phyloP scores from a whole-genome alignment of 106 monocot genomes.

The Phalaenopsis equestris region DNA sequence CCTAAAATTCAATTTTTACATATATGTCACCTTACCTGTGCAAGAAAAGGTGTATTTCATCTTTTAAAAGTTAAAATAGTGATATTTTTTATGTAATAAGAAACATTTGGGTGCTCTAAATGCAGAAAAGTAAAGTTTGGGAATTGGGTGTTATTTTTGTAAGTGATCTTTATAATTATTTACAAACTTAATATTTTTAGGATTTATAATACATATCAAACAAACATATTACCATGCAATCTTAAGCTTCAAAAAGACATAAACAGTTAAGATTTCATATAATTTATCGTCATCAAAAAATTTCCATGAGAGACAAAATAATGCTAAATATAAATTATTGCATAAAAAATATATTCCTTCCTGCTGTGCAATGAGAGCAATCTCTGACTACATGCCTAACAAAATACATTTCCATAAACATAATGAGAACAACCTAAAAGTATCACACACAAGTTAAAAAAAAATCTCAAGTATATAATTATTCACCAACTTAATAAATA shows the following conservation, averaged over 20 bases:
- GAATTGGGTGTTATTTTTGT: no score
- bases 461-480: no score
- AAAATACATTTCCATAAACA: background rate
- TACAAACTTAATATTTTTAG: background rate
- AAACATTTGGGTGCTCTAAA: no score
- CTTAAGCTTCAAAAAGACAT: background rate
- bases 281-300: background rate
- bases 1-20: no score
- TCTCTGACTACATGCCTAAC: background rate
- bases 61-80: no score
- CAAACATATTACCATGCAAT: background rate
- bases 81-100: no score
- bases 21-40: no score
- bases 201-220: background rate
- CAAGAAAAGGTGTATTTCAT: no score
- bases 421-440: background rate
- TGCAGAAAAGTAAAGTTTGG: no score
- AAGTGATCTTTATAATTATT: background rate
- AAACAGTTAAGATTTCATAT: background rate
- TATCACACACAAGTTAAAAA: background rate
- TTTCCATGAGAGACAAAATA: background rate
- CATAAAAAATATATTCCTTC: no score
- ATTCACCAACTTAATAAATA: background rate
- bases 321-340: background rate
- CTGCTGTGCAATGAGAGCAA: no score